Evolutionary conservation across 2,329 filamentous ascomycete genomes (phyloP).

Genomic region (Colletotrichum melonis): DNA sequence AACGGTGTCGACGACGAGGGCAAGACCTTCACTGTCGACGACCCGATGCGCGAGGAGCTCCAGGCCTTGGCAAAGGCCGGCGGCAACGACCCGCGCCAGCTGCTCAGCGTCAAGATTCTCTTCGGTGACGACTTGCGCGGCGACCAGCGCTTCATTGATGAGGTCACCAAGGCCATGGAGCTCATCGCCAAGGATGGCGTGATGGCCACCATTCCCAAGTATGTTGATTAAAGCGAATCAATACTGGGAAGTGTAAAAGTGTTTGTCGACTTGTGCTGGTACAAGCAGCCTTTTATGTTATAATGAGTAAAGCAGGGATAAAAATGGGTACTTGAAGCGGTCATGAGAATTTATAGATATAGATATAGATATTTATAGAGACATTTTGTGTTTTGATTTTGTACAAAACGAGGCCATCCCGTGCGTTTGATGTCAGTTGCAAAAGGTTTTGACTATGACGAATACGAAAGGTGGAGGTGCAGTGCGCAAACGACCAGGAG

Average conservation of each 20-base stretch:
- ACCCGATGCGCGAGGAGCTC: constrained; percentile 61
- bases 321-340: background rate
- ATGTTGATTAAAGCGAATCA: constrained; percentile 43
- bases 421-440: background rate
- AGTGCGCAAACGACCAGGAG: background rate
- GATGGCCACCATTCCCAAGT: constrained; percentile 61
- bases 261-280: background rate
- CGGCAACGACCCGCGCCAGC: constrained; percentile 51
- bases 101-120: constrained; percentile 59
- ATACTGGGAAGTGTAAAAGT: background rate
- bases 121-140: constrained; percentile 63
- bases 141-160: constrained; percentile 59
- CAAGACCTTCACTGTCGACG: constrained; percentile 53
- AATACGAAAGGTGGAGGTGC: background rate
- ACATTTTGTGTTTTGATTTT: background rate
- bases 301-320: background rate
- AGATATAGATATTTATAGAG: background rate
- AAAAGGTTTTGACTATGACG: background rate
- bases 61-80: constrained; percentile 57
- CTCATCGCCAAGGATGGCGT: constrained; percentile 59
- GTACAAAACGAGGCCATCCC: background rate
- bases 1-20: constrained; percentile 62
- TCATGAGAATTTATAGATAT: background rate
- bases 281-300: background rate
- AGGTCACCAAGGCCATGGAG: constrained; percentile 59